Evolutionary conservation across 2,329 filamentous ascomycete species (phyloP).

Genomic region (Penicillium sp.): DNA sequence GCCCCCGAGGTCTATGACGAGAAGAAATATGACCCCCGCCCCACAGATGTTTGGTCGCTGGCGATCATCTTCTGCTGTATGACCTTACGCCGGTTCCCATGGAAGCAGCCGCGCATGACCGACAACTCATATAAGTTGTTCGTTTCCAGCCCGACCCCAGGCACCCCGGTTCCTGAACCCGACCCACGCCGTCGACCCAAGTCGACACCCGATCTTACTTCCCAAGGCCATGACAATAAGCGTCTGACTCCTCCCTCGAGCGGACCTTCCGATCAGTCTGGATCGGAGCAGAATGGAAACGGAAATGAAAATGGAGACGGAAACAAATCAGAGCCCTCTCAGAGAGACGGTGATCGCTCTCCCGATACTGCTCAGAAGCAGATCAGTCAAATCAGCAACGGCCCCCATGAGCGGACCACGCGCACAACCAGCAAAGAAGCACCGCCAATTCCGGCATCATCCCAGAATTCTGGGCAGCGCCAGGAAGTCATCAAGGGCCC

Average conservation of each 20-base stretch:
- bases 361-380: constrained; percentile 29
- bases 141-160: constrained; percentile 76
- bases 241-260: constrained; percentile 20
- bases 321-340: constrained; percentile 17
- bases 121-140: constrained; percentile 97
- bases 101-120: constrained; percentile 87
- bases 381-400: constrained; percentile 20
- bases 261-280: constrained; percentile 14
- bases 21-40: constrained; percentile 87
- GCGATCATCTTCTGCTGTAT: constrained; percentile 99
- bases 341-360: constrained; percentile 26
- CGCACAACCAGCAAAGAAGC: constrained; percentile 42
- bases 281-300: constrained; percentile 20
- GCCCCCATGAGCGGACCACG: constrained; percentile 23
- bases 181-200: constrained; percentile 37
- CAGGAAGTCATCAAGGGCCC: constrained; percentile 86
- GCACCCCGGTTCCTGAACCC: constrained; percentile 48
- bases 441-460: constrained; percentile 31
- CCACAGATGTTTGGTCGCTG: constrained; percentile 95
- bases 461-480: constrained; percentile 31
- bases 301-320: constrained; percentile 2
- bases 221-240: constrained; percentile 26
- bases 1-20: constrained; percentile 96
- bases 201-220: constrained; percentile 36
- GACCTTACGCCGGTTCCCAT: constrained; percentile 90